Base-by-base conservation (phyloP, 306 rosid species). In the Styphnolobium japonicum region DNA sequence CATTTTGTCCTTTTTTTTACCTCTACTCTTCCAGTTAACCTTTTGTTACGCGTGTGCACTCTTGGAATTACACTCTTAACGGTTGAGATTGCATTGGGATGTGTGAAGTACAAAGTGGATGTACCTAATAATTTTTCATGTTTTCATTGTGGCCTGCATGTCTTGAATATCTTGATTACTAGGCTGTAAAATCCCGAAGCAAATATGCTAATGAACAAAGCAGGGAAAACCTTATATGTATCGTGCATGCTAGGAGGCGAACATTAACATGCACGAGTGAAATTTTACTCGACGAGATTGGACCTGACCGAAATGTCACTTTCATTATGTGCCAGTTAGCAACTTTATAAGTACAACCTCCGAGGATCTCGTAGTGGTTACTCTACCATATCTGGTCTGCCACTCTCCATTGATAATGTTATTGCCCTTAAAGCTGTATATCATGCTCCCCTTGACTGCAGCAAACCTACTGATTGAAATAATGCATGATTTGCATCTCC, bases 281-380 rank as follows among this genome's bases (percentile, higher is more conserved):
- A 45, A 61, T 75, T 46, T 61, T 46, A 66, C 34, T 16, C 4
- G 15, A 40, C 0, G 18, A 1, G 33, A 67, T 52, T 55, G 69
- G 27, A 53, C 1, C 10, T 16, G 19, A 29, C 2, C 0, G 69
- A 80, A 53, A 73, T 40, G 85, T 81, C 68, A 25, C 34, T 76
- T 61, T 82, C 85, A 27, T 40, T 27, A 12, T 15, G 64, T 66
- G 70, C 64, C 67, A 31, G 25, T 10, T 57, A 48, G 27, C 14
- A 3, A 67, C 72, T 75, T 75, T 67, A 25, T 52, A 71, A 83
- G 65, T 71, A 64, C 80, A 71, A 77, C 71, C 71, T 40, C 86
- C 86, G 86, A 36, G 23, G 71, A 83, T 83, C 58, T 78, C 80
- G 86, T 65, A 65, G 66, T 83, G 83, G 67, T 70, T 58, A 51